Percentiles rank a stretch among this genome's conserved stretches.
Conservation (phyloP, 441 rosid genomes). For the Manihot esculenta region DNA sequence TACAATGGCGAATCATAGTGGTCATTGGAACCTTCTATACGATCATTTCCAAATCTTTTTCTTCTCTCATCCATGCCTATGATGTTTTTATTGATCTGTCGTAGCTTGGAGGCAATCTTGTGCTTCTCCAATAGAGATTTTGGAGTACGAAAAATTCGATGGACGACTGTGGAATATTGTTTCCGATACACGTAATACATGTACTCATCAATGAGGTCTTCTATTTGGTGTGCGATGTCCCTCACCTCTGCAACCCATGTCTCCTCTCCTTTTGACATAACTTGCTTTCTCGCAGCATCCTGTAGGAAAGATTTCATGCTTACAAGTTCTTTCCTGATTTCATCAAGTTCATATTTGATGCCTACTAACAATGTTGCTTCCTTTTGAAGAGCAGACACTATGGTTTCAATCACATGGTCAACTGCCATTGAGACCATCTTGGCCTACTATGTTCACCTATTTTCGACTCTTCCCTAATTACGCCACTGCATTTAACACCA, state of each 20-base stretch:
- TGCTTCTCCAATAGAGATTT: background rate
- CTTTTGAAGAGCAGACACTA: slow-evolving; percentile 15
- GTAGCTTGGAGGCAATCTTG: too few species aligned
- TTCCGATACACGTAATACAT: slow-evolving; percentile 10
- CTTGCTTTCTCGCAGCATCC: slow-evolving; percentile 25
- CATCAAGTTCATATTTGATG: slow-evolving; percentile 28
- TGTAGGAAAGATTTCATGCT: slow-evolving; percentile 39
- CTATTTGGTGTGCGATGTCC: slow-evolving; percentile 32
- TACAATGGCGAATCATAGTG: background rate
- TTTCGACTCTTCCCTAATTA: too few species aligned
- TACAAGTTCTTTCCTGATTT: slow-evolving; percentile 32
- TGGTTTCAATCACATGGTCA: background rate
- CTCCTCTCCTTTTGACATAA: slow-evolving; percentile 18
- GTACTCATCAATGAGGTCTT: slow-evolving; percentile 38
- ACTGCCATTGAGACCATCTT: slow-evolving; percentile 6
- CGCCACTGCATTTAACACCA: too few species aligned
- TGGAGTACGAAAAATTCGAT: background rate
- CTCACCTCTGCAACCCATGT: slow-evolving; percentile 33
- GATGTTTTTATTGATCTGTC: too few species aligned
- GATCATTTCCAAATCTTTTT: too few species aligned
- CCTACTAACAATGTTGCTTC: slow-evolving; percentile 31
- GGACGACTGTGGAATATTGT: background rate
- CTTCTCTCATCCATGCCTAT: too few species aligned
- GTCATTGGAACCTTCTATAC: too few species aligned
- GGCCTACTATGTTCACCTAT: background rate